Conservation (phyloP, 1,284 basidiomycete genomes). For the Phylloboletellus chloephorus region DNA sequence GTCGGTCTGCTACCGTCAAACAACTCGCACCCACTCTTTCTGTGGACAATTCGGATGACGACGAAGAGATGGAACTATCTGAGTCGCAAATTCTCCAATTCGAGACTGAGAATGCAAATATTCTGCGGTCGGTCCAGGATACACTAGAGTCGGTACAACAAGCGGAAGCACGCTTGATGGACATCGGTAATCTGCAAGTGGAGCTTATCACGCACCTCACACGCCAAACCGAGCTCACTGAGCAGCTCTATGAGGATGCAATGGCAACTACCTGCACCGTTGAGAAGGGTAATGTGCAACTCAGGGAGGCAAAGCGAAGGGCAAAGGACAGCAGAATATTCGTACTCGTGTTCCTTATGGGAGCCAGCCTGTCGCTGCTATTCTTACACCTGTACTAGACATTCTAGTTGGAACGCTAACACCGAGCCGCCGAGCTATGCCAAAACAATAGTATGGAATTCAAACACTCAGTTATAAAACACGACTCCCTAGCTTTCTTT, state of each 20-base stretch:
- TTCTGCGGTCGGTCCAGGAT: conserved; percentile 76
- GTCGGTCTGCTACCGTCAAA: conserved; percentile 27
- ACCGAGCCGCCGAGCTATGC: neutral
- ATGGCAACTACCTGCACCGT: conserved; percentile 78
- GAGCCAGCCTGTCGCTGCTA: conserved; percentile 78
- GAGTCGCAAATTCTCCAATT: conserved; percentile 87
- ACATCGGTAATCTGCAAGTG: conserved; percentile 86
- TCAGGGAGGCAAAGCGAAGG: conserved; percentile 76
- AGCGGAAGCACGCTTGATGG: conserved; percentile 82
- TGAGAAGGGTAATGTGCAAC: conserved; percentile 81
- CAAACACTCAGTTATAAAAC: too few relatives aligned
- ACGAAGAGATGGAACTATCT: conserved; percentile 71
- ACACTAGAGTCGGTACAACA: conserved; percentile 82
- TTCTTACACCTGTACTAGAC: conserved; percentile 80
- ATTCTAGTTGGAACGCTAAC: neutral
- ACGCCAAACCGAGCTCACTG: conserved; percentile 83
- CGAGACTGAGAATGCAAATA: conserved; percentile 82
- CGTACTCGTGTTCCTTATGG: conserved; percentile 81
- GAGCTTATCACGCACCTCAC: conserved; percentile 83
- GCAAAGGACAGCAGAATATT: conserved; percentile 80
- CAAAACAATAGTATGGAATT: too few relatives aligned
- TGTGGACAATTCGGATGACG: conserved; percentile 49
- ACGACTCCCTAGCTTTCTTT: too few relatives aligned
- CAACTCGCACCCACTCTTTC: conserved; percentile 23
- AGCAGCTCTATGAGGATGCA: conserved; percentile 85